Percentiles rank a stretch among this genome's conserved stretches.
These are phyloP conservation scores for rapeseed (Brassica napus) DNA, from an alignment of 345 rosid species.

Conservation along the genomic window Da-Ae NC_063446.1:56193001-56193500, in stretches of 20 bases:
- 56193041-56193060: slow-evolving; percentile 85
- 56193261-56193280: slow-evolving; percentile 71
- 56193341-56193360: slow-evolving; percentile 21
- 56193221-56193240: slow-evolving; percentile 82
- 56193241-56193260: slow-evolving; percentile 82
- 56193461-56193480: neutral
- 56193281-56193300: neutral
- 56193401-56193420: neutral
- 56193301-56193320: slow-evolving; percentile 19
- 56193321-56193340: slow-evolving; percentile 10
- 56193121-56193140: slow-evolving; percentile 81
- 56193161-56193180: slow-evolving; percentile 64
- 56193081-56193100: slow-evolving; percentile 86
- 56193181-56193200: slow-evolving; percentile 98
- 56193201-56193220: slow-evolving; percentile 95
- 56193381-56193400: neutral
- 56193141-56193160: slow-evolving; percentile 58
- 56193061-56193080: slow-evolving; percentile 95
- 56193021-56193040: slow-evolving; percentile 77
- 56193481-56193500: slow-evolving; percentile 8
- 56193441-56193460: neutral
- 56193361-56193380: slow-evolving; percentile 7
- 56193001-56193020: slow-evolving; percentile 34
- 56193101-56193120: slow-evolving; percentile 74
- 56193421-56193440: neutral